Base-by-base conservation (phyloP, 73 alveolate species). In the Uronychia binucleata region DNA sequence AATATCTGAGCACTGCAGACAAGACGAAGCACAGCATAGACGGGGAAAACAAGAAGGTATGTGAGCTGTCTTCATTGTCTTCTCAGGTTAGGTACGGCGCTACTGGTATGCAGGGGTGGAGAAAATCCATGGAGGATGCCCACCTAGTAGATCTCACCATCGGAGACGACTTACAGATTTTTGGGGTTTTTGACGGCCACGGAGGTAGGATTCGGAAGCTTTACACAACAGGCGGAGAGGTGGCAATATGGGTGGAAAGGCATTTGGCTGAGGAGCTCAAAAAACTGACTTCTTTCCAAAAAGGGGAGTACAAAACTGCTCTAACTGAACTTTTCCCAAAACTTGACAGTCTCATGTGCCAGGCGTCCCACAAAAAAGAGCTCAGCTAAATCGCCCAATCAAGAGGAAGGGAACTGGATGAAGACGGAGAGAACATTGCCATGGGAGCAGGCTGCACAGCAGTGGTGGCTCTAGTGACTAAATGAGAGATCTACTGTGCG, bases 171-270 rank as follows among this genome's bases (percentile, higher is more conserved):
- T 33, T 82, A 26, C 81, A 85, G 35, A 58, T 95, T 1, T 95
- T 93, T 89, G 96, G 98, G 75, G 98, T 95, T 28, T 95, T 93
- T 77, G 98, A 95, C 75, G 98, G 98, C 46, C 98, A 95, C 59
- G 98, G 98, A 32, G 1, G 11, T 31, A 27, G 8, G 1, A 67
- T 26, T 59, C 8, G 26, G 25, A 74, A 25, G 11, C 14, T 28
- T 74, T n/a, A n/a, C n/a, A n/a, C n/a, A n/a, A n/a, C n/a, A n/a
- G 99, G 99, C 34, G 78, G 75, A 77, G 99, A 97, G 93, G 99
- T 96, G 34, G 98, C 99, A 77, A 87, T 82, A 74, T 97, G 79
- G 81, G 96, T 95, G 8, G 83, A 95, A 75, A 76, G 58, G 59
- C 93, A 93, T 86, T 94, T 96, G 82, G 79, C 86, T 25, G 91